phyloP scores from a whole-genome alignment of 2,329 filamentous ascomycete species.

The Thermothelomyces thermophilus region DNA sequence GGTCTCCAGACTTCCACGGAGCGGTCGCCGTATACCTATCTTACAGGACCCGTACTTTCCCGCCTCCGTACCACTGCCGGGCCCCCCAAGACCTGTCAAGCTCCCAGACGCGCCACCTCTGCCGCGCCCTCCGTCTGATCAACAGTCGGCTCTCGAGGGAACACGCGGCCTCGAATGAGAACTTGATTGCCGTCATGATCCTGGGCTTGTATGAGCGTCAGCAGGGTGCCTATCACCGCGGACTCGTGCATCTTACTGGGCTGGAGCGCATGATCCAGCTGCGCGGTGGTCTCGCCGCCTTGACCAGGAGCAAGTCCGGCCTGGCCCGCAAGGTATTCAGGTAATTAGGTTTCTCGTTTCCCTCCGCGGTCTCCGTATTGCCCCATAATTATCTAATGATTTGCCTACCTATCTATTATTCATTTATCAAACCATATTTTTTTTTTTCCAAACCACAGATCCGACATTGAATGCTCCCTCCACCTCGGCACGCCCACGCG shows the following conservation, averaged over 20 bases:
- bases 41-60: background rate
- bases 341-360: background rate
- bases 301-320: slow-evolving; percentile 7
- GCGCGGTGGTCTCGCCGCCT: slow-evolving; percentile 26
- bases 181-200: slow-evolving; percentile 25
- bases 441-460: background rate
- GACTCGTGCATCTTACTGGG: slow-evolving; percentile 28
- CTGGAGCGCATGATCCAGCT: slow-evolving; percentile 27
- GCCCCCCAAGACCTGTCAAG: background rate
- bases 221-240: slow-evolving; percentile 20
- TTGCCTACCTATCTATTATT: no score
- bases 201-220: slow-evolving; percentile 26
- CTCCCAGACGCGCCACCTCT: slow-evolving; percentile 25
- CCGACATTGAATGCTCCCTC: slow-evolving; percentile 12
- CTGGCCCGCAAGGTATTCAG: slow-evolving; percentile 6
- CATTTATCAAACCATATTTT: no score
- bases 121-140: slow-evolving; percentile 25
- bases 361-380: no score
- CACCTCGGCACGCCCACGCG: slow-evolving; percentile 7
- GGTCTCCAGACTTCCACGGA: slow-evolving; percentile 28
- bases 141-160: slow-evolving; percentile 26
- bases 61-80: background rate
- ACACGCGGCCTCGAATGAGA: slow-evolving; percentile 25
- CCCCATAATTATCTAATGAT: no score
- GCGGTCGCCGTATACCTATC: slow-evolving; percentile 21